A percentile compares a stretch with the other conserved stretches of the same genome.
Evolutionary conservation across 1,284 basidiomycete genomes (phyloP).

Genomic region (Amylostereum chailletii): DNA sequence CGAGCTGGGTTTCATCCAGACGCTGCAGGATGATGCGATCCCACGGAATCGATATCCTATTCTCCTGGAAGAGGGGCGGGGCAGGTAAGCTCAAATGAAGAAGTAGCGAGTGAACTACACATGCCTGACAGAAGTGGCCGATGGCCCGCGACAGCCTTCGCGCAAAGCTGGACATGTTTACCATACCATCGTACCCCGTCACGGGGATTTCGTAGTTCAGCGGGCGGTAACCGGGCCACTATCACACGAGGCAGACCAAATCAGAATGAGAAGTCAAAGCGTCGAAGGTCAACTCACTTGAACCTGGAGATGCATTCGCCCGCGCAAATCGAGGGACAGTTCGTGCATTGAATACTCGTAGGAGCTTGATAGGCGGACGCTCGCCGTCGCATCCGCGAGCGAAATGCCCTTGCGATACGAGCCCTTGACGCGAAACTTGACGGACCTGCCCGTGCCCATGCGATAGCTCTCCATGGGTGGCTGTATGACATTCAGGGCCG

Average conservation of each 20-base stretch:
- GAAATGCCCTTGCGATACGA: constrained; percentile 56
- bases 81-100: constrained; percentile 8
- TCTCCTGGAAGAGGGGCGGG: constrained; percentile 30
- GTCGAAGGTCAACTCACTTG: constrained; percentile 31
- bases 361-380: constrained; percentile 48
- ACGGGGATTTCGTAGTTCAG: constrained; percentile 71
- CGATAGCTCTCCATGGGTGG: constrained; percentile 1
- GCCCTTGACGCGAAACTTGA: constrained; percentile 71
- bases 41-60: constrained; percentile 58
- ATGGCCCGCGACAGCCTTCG: constrained; percentile 62
- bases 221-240: constrained; percentile 68
- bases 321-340: constrained; percentile 49
- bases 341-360: constrained; percentile 54
- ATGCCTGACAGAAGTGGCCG: constrained; percentile 66
- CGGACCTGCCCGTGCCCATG: constrained; percentile 20
- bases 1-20: constrained; percentile 59
- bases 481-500: too few species aligned
- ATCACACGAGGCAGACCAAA: background rate
- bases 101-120: constrained; percentile 9
- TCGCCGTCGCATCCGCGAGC: constrained; percentile 61
- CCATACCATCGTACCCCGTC: constrained; percentile 54
- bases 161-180: constrained; percentile 58
- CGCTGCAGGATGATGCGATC: constrained; percentile 64
- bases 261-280: background rate
- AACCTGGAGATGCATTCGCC: constrained; percentile 53